Evolutionary conservation across 2,329 filamentous ascomycete genomes (phyloP), one percentile per base, ranked within the genome.

Genomic region (Leptographium flavum): DNA sequence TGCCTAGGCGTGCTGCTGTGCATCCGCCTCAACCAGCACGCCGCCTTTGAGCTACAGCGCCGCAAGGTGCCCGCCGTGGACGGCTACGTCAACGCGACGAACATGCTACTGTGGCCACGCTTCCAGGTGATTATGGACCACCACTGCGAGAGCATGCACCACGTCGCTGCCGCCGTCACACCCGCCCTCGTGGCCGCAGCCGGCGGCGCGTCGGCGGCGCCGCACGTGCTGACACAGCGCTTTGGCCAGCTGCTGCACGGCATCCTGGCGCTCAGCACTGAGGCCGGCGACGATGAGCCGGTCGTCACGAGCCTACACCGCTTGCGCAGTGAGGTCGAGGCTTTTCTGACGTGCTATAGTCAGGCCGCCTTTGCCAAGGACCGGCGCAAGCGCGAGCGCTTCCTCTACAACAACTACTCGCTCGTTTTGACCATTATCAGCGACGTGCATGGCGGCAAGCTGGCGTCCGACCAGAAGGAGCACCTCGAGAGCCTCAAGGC

Each of bases 331-430:
- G 92, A 96, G 58, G 82, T 90, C 36, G 87, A 96, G 61, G 74
- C 76, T 0, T 92, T 95, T 53, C 62, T 98, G 49, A 75, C 76
- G 6, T 87, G 83, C 58, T 69, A 88, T 48, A 83, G 84, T 57
- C 82, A 86, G 53, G 69, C 70, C 0, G 52, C 52, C 43, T 85
- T 88, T 50, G 79, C 76, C 19, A 65, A 71, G 1, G 90, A 94
- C 56, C 72, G 76, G 51, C 76, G 86, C 58, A 93, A 93, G 65
- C 73, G 82, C 53, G 83, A 90, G 53, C 71, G 92, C 38, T 96
- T 96, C 58, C 62, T 98, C 56, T 92, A 84, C 58, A 98, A 96
- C 60, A 98, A 98, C 61, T 96, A 94, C 62, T 93, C 86, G 45
- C 69, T 98, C 51, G 76, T 98, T n/a, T 70, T 87, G 55, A 95